These are phyloP conservation scores for Aspergillaceae sp. DNA, from an alignment of 2,329 filamentous ascomycete species.

Conservation along the genomic window DNA sequence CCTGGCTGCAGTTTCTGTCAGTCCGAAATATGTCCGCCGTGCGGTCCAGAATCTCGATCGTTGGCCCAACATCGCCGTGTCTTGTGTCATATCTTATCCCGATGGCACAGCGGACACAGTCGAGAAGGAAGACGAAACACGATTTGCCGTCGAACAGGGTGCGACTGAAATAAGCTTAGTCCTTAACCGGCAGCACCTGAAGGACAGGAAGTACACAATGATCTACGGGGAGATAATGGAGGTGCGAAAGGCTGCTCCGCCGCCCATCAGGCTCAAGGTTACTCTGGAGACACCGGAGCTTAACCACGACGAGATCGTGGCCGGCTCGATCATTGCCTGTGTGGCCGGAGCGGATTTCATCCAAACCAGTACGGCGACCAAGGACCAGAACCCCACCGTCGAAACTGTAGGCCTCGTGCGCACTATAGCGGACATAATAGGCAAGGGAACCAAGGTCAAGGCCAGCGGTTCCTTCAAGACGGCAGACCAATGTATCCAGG, in stretches of 20 bases:
- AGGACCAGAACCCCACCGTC: constrained; percentile 45
- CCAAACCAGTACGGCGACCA: constrained; percentile 54
- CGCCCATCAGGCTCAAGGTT: constrained; percentile 43
- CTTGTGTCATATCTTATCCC: constrained; percentile 53
- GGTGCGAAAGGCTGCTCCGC: constrained; percentile 41
- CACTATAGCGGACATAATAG: constrained; percentile 38
- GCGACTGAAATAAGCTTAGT: constrained; percentile 53
- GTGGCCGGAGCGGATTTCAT: constrained; percentile 50
- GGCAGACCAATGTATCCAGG: constrained; percentile 42
- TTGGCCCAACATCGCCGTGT: constrained; percentile 42
- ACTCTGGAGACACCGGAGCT: constrained; percentile 53
- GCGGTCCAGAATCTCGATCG: constrained; percentile 40
- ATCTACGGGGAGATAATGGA: constrained; percentile 47
- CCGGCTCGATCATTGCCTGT: constrained; percentile 44
- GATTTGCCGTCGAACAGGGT: constrained; percentile 41
- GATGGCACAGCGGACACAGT: constrained; percentile 48
- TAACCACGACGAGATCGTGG: constrained; percentile 41
- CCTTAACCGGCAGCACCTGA: constrained; percentile 46
- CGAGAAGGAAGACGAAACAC: constrained; percentile 45
- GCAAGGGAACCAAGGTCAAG: constrained; percentile 44
- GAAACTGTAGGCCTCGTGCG: constrained; percentile 49
- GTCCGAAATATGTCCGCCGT: constrained; percentile 44
- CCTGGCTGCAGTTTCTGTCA: constrained; percentile 48
- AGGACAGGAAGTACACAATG: constrained; percentile 36
- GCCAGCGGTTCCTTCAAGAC: constrained; percentile 50